Base-by-base conservation (phyloP, 371 early-diverging fungal genomes). In the Mucor irregularis region DNA sequence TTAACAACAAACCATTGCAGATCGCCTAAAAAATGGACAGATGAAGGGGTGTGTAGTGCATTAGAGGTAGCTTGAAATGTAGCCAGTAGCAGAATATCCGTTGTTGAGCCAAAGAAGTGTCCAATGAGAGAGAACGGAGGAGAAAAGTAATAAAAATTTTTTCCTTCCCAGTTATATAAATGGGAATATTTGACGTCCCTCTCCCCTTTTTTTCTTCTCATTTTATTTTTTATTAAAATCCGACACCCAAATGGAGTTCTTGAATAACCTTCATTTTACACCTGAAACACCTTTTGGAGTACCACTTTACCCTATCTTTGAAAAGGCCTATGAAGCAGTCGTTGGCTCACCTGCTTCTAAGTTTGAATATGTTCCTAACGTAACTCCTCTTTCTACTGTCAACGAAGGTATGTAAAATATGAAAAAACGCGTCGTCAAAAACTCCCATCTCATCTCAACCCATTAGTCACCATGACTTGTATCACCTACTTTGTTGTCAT, bases 321-420 rank as follows among this genome's bases (percentile, higher is more conserved):
- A 58, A 42, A 61, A 71, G 56, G 74, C 64, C 9, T 86, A 77
- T 61, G 68, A 69, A 34, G 54, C 61, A 39, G 68, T 76, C 19
- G 64, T 71, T 14, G 85, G 86, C 43, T 60, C 69, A 29, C 51
- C 74, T 40, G 73, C 78, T 48, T 64, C 64, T 49, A 56, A 68
- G 16, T 88, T 85, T 70, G 63, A 49, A 34, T 91, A 85, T 69
- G 68, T 71, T 38, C 76, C 75, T 46, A 84, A 82, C 22, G 74
- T 72, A 26, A 89, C 88, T 21, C 85, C 84, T 29, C 70, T 90
- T 30, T 90, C 91, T 21, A 86, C 90, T 56, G 65, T 76, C 38
- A 67, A 69, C 22, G 82, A 86, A 66, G 69, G 69, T 69, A 69
- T 49, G 45, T 50, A 26, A 21, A 26, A 30, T 9, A 6, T 3